A percentile compares a stretch with the other conserved stretches of the same genome.
These are phyloP conservation scores for Chrysanthemum lavandulifolium DNA, from an alignment of 129 eudicot species.

Conservation along the genomic window DNA sequence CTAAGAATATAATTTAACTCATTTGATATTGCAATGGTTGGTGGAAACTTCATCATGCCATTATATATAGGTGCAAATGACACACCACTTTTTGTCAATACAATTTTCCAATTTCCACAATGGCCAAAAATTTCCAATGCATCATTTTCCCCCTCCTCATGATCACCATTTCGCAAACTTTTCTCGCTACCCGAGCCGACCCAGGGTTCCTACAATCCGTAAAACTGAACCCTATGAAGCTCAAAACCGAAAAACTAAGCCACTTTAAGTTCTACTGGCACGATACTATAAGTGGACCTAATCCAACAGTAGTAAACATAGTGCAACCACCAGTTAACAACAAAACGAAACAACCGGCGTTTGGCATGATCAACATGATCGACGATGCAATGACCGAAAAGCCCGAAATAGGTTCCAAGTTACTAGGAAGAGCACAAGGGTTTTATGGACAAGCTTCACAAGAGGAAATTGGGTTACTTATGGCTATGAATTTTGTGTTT, in stretches of 20 bases:
- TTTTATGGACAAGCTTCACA: slow-evolving; percentile 53
- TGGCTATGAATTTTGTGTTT: slow-evolving; percentile 67
- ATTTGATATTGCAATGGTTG: neutral
- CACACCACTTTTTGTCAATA: slow-evolving; percentile 6
- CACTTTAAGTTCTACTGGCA: slow-evolving; percentile 64
- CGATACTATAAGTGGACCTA: slow-evolving; percentile 42
- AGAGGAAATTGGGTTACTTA: slow-evolving; percentile 48
- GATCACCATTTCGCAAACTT: slow-evolving; percentile 19
- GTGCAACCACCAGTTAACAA: slow-evolving; percentile 31
- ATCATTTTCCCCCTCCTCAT: slow-evolving; percentile 21
- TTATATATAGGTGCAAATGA: slow-evolving; percentile 10
- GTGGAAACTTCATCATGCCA: slow-evolving; percentile 8
- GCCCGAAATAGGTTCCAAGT: slow-evolving; percentile 45
- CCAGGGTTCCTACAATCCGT: slow-evolving; percentile 18
- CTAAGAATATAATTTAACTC: no score
- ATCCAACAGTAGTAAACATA: slow-evolving; percentile 42
- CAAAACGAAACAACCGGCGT: slow-evolving; percentile 27
- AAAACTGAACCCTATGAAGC: slow-evolving; percentile 21
- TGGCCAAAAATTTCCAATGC: slow-evolving; percentile 20
- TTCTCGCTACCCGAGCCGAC: slow-evolving; percentile 15
- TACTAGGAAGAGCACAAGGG: slow-evolving; percentile 69
- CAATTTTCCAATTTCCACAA: slow-evolving; percentile 11
- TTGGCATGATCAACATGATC: slow-evolving; percentile 55
- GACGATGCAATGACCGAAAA: slow-evolving; percentile 54
- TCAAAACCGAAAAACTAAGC: slow-evolving; percentile 44